phyloP scores from a whole-genome alignment of 176 grass and related monocot genomes.

The Musa beccarii region DNA sequence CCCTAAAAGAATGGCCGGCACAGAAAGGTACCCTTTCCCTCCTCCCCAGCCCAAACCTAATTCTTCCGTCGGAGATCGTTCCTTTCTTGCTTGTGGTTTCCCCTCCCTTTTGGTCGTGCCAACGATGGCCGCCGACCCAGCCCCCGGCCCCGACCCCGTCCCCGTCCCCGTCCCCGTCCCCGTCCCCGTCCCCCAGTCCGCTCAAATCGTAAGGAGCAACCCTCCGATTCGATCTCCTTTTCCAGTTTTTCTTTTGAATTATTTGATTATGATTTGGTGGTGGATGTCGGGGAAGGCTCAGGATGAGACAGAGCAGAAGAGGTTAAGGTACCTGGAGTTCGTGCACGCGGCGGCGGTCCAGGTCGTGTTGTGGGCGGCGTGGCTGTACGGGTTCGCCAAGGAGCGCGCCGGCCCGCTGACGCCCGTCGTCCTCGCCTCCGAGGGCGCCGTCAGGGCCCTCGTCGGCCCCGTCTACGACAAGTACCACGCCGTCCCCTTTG shows the following conservation, averaged over 20 bases:
- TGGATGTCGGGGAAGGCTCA: background rate
- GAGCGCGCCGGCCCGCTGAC: constrained; percentile 51
- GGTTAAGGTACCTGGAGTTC: constrained; percentile 66
- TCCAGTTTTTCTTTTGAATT: background rate
- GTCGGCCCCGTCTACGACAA: constrained; percentile 66
- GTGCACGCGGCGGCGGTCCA: constrained; percentile 62
- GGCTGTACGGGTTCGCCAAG: constrained; percentile 59
- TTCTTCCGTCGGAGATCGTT: too few species aligned
- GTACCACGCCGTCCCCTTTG: constrained; percentile 44
- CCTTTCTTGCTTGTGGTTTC: too few species aligned
- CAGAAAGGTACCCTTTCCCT: too few species aligned
- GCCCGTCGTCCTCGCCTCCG: constrained; percentile 56
- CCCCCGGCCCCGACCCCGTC: too few species aligned
- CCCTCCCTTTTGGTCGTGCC: too few species aligned
- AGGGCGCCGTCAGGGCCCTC: constrained; percentile 61
- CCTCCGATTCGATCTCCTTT: background rate
- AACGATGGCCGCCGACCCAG: too few species aligned
- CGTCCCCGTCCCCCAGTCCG: background rate
- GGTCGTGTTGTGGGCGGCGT: constrained; percentile 47
- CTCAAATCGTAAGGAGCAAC: background rate
- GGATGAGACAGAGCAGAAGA: constrained; percentile 33
- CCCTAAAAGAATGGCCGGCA: too few species aligned
- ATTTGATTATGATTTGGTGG: background rate
- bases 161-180: background rate
- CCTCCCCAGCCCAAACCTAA: too few species aligned